Evolutionary conservation across 371 early-diverging fungal genomes (phyloP), one percentile per base, ranked within the genome.

Genomic region (Rhizomucor miehei): DNA sequence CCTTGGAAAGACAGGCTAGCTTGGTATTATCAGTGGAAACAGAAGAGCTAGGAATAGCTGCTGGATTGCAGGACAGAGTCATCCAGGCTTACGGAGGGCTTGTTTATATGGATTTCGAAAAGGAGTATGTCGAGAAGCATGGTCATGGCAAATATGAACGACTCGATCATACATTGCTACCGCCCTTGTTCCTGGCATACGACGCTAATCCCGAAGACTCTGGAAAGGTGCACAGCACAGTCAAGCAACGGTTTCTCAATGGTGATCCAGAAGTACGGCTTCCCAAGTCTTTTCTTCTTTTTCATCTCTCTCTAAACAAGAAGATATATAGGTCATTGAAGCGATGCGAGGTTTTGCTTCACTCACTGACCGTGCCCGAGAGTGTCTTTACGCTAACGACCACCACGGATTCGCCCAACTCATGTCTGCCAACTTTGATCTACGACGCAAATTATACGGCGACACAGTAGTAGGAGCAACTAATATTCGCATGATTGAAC

Each of bases 31-130:
- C 75, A 0, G 87, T 79, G 21, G 89, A 89, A 50, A 57, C 63
- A 19, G 81, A 83, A 16, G 85, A 84, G 48, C 60, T 89, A 16
- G 79, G 81, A 1, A 85, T 89, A 60, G 62, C 82, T 6, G 84
- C 86, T 19, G 89, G 89, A 16, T 70, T 82, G 35, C 87, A 87
- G 59, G 89, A 89, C 50, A 63, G 89, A 43, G 87, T 89, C 8
- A 79, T 87, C 25, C 89, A 88, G 67, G 56, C 71, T 1, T 77
- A 67, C 55, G 87, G 87, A 6, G 89, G 89, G 1, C 65, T 79
- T 6, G 82, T 89, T 10, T 85, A 69, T 56, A 89, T 89, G 89
- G 81, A 89, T 57, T 89, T 89, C 55, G 67, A 75, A 16, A 53
- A 65, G n/a, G 62, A 59, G 1, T 66, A 72, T 44, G 76, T 86